Base-by-base conservation (phyloP, 2,329 filamentous ascomycete species). In the Teratosphaeria viscida region DNA sequence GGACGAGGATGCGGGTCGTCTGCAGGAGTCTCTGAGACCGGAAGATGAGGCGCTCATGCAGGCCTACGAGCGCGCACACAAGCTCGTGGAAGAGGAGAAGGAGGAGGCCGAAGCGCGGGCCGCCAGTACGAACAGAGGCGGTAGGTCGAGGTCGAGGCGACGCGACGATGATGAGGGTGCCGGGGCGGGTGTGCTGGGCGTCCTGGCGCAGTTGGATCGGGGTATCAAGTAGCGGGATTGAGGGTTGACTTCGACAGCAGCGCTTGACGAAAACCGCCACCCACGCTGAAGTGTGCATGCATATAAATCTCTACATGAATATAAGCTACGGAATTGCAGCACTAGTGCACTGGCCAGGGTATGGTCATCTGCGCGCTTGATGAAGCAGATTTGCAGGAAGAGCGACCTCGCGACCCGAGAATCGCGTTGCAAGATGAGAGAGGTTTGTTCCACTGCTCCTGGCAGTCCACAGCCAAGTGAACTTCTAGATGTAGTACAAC, bases 11-110 rank as follows among this genome's bases (percentile, higher is more conserved):
- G 19, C 43, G 52, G 43, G 55, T n/a, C 47, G 61, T 8, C 14
- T 59, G 55, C 58, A 60, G 53, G 60, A 62, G 57, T 37, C 27
- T 16, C 16, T 71, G 23, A 65, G 69, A 12, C 70, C 70, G 2
- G 68, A 73, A 60, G 71, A 73, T 54, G 67, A 72, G 43, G 71
- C 72, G 39, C 61, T 70, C 14, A 63, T 64, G 62, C 62, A 70
- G 43, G 72, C 72, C 0, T 68, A 71, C 29, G 71, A 73, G 59
- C 62, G 68, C 11, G 72, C 70, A 5, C 63, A 69, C 60, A 66
- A 68, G 55, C 65, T 67, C 16, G 63, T 65, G 8, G 67, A 73
- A 57, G 72, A 72, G 57, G 66, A 68, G 55, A 56, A 63, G 55
- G 64, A 71, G 57, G 70, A 70, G 19, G 71, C 68, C 39, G 68